Percentiles rank a stretch among this genome's conserved stretches.
phyloP scores from a whole-genome alignment of 2,329 filamentous ascomycete genomes.

The Bimuria novae-zelandiae region DNA sequence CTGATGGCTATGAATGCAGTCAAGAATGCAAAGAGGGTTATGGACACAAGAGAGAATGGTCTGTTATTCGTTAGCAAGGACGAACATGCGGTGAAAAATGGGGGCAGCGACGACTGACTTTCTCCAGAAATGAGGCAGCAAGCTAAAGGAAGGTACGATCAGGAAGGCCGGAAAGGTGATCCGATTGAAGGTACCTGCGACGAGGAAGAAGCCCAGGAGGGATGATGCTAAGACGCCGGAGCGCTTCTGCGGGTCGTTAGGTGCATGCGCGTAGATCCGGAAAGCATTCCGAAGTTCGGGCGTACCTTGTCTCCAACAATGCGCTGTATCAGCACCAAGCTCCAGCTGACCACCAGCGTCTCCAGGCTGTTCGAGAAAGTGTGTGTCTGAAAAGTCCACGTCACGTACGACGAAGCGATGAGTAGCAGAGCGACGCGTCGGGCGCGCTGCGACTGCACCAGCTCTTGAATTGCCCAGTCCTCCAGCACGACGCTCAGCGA shows the following conservation, averaged over 20 bases:
- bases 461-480: constrained; percentile 95
- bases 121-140: constrained; percentile 83
- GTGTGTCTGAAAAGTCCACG: constrained; percentile 98
- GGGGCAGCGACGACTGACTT: constrained; percentile 62
- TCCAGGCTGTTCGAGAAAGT: constrained; percentile 98
- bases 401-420: constrained; percentile 95
- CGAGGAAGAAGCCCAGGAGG: constrained; percentile 77
- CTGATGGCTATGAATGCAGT: constrained; percentile 75
- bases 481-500: constrained; percentile 92
- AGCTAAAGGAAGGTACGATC: constrained; percentile 76
- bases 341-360: constrained; percentile 91
- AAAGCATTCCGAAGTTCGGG: constrained; percentile 26
- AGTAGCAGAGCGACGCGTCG: constrained; percentile 78
- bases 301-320: constrained; percentile 79
- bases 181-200: constrained; percentile 91
- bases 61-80: constrained; percentile 40
- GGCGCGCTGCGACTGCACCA: constrained; percentile 74
- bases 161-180: constrained; percentile 97
- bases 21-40: constrained; percentile 67
- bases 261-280: constrained; percentile 29
- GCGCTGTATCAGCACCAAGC: constrained; percentile 85
- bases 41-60: constrained; percentile 63
- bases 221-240: constrained; percentile 76
- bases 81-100: not conserved
- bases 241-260: constrained; percentile 62